Conservation (phyloP, 2,329 filamentous ascomycete species). For the Xylariomycetidae sp. region DNA sequence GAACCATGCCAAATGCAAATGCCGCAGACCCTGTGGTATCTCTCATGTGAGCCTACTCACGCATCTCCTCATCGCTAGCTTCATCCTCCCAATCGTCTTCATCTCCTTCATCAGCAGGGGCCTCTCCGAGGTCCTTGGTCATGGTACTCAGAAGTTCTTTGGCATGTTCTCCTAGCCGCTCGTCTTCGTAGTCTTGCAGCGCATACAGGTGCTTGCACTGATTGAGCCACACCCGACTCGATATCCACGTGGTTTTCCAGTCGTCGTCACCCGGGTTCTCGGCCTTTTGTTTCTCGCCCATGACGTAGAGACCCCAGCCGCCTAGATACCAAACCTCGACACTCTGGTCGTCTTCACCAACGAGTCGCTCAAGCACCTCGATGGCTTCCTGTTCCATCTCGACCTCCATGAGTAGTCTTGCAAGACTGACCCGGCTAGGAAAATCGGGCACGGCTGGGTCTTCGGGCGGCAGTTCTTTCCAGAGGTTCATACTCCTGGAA, state of each 20-base stretch:
- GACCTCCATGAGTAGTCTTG: conserved; percentile 84
- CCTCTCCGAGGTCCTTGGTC: conserved; percentile 59
- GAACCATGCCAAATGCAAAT: background rate
- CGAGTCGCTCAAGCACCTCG: conserved; percentile 76
- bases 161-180: conserved; percentile 70
- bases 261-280: conserved; percentile 30
- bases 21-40: conserved; percentile 18
- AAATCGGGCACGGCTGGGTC: conserved; percentile 78
- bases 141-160: conserved; percentile 64
- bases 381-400: conserved; percentile 81
- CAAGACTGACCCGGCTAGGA: conserved; percentile 75
- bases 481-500: conserved; percentile 72
- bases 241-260: conserved; percentile 61
- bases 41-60: conserved; percentile 24
- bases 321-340: conserved; percentile 97
- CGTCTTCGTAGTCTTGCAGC: conserved; percentile 78
- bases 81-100: conserved; percentile 46
- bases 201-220: conserved; percentile 77
- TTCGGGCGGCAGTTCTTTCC: conserved; percentile 72
- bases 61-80: conserved; percentile 57
- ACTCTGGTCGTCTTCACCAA: conserved; percentile 86
- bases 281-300: conserved; percentile 62
- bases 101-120: conserved; percentile 49
- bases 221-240: conserved; percentile 77
- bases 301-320: conserved; percentile 83